Percentiles rank a stretch among this genome's conserved stretches.
Conservation (phyloP, 768 basidiomycete species). For the Lactarius quietus region DNA sequence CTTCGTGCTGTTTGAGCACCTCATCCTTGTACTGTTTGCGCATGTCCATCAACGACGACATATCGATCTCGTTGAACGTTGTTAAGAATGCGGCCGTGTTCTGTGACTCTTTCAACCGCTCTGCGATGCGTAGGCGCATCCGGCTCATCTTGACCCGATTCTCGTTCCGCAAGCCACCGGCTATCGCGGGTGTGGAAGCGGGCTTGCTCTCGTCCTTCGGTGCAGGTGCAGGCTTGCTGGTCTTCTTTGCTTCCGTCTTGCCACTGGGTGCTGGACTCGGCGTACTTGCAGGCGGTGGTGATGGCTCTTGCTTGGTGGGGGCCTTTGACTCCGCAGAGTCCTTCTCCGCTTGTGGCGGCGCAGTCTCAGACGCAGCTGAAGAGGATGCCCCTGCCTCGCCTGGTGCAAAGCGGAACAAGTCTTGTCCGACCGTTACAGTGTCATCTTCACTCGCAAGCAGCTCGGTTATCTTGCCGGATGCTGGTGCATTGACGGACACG, state of each 20-base stretch:
- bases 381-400: conserved; percentile 40
- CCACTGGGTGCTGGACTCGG: conserved; percentile 34
- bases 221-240: conserved; percentile 30
- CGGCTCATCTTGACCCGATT: conserved; percentile 98
- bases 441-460: conserved; percentile 88
- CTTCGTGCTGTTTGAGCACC: conserved; percentile 84
- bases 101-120: conserved; percentile 97
- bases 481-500: conserved; percentile 92
- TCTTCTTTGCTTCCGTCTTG: conserved; percentile 39
- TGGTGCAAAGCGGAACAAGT: conserved; percentile 86
- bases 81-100: conserved; percentile 95
- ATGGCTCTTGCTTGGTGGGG: conserved; percentile 42
- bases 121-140: conserved; percentile 96
- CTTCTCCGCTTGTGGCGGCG: conserved; percentile 35
- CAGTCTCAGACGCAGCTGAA: conserved; percentile 24
- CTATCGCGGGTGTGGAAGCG: conserved; percentile 35
- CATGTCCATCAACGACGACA: conserved; percentile 93
- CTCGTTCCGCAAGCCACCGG: conserved; percentile 68
- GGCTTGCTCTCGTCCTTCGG: conserved; percentile 24
- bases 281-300: conserved; percentile 36
- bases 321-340: conserved; percentile 39
- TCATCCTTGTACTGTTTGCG: conserved; percentile 89
- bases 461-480: conserved; percentile 83
- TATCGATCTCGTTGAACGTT: conserved; percentile 99
- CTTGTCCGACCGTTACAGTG: conserved; percentile 92